Base-by-base conservation (phyloP, 148 eudicot species). In the Selenicereus undatus region DNA sequence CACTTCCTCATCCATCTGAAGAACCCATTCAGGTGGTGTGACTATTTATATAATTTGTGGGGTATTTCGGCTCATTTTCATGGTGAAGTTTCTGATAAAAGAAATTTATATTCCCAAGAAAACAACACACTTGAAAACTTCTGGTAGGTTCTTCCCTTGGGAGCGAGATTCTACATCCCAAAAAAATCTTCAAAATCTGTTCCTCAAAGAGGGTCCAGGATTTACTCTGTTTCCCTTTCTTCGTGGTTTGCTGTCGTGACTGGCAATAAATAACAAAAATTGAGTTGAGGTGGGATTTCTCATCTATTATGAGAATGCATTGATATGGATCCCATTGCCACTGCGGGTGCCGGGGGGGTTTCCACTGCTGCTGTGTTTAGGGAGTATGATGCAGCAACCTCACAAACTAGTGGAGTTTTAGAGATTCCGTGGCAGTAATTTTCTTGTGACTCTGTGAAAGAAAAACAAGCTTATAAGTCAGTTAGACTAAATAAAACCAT, bases 1-100 rank as follows among this genome's bases (percentile, higher is more conserved):
- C 97, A 20, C 92, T 95, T 80, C 97, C 97, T 73, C 97, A 95
- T 86, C 97, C 98, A 42, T 92, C 97, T 39, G 98, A 95, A 86
- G 98, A 95, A 76, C 91, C 93, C 73, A 89, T 95, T 77, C 97
- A 93, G 82, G 97, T 95, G 88, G 39, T 52, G 39, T 22, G 26
- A 43, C 17, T 65, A 70, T 70, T 32, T 48, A 14, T 22, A n/a
- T 7, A 60, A 35, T 11, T 54, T 14, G 2, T 78, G 2, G 24
- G 51, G 22, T 21, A 26, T n/a, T 70, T 45, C 5, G 4, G 54
- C 14, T 70, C 12, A 52, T 50, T 70, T 22, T 26, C 71, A n/a
- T 22, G 45, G 30, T 56, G 16, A 66, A 30, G 54, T 58, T 32
- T 29, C 48, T 50, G 26, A 21, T 21, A 32, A 21, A 69, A 51